A percentile compares a stretch with the other conserved stretches of the same genome.
Conservation (phyloP, 202 grass and related monocot genomes). For the Setaria italica region DNA sequence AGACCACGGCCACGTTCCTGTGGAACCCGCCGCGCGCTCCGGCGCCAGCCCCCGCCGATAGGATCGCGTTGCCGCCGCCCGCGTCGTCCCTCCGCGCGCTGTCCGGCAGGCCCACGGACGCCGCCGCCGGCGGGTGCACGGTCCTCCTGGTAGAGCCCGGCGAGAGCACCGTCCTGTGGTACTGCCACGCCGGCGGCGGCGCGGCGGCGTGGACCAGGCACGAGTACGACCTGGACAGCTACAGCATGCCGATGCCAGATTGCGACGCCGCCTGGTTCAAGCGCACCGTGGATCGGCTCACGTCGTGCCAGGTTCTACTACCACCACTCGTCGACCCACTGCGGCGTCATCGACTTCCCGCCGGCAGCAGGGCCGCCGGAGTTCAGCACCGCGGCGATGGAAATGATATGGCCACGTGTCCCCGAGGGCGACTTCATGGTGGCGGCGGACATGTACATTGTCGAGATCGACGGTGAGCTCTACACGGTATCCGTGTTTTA, state of each 20-base stretch:
- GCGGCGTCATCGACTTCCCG: slow-evolving; percentile 24
- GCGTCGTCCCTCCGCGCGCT: neutral
- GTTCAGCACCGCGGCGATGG: neutral
- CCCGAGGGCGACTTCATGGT: too few species aligned
- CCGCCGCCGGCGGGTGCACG: neutral
- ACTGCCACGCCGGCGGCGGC: neutral
- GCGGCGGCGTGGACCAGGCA: too few species aligned
- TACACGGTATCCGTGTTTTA: neutral
- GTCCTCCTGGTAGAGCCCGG: neutral
- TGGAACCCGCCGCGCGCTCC: neutral
- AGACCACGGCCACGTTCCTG: slow-evolving; percentile 13
- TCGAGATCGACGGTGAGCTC: slow-evolving; percentile 19
- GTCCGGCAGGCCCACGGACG: neutral
- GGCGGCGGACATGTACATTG: neutral
- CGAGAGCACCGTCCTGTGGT: slow-evolving; percentile 7
- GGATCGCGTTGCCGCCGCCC: neutral
- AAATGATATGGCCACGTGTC: too few species aligned
- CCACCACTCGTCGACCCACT: neutral
- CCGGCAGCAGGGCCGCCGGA: neutral
- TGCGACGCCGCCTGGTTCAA: too few species aligned
- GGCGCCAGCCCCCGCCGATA: neutral
- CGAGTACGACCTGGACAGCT: too few species aligned
- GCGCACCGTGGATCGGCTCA: neutral
- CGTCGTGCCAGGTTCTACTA: slow-evolving; percentile 26
- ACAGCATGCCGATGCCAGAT: too few species aligned